A percentile compares a stretch with the other conserved stretches of the same genome.
Conservation (phyloP, 1,139 yeast species). For the Debaryomyces robertsiae region DNA sequence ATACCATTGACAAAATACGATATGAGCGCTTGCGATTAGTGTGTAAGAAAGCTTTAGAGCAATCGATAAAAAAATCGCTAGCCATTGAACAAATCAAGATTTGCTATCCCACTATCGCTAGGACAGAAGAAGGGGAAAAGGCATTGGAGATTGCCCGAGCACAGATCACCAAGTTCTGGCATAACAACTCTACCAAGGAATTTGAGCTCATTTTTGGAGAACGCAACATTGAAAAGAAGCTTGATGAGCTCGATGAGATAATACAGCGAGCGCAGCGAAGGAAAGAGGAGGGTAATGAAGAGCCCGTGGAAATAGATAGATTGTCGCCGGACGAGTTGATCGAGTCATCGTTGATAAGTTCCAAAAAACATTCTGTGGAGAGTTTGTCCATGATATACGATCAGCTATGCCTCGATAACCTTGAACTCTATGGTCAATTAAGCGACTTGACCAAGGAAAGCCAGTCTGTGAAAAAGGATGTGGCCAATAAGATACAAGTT, state of each 20-base stretch:
- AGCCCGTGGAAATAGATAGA: constrained; percentile 34
- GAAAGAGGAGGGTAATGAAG: constrained; percentile 20
- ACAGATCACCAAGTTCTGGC: constrained; percentile 68
- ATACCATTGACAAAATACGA: constrained; percentile 42
- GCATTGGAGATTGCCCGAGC: constrained; percentile 59
- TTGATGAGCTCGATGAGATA: constrained; percentile 67
- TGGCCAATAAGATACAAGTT: constrained; percentile 25
- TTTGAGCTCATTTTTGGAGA: constrained; percentile 69
- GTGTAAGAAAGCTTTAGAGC: constrained; percentile 66
- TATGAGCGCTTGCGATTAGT: constrained; percentile 57
- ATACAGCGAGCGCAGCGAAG: constrained; percentile 53
- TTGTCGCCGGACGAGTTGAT: constrained; percentile 37
- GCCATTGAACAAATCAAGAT: constrained; percentile 59
- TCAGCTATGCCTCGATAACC: constrained; percentile 40
- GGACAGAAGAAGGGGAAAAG: constrained; percentile 50
- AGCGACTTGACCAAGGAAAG: constrained; percentile 25
- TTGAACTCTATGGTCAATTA: constrained; percentile 31
- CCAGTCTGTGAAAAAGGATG: constrained; percentile 23
- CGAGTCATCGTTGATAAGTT: constrained; percentile 32
- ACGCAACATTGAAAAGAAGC: constrained; percentile 55
- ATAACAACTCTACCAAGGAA: constrained; percentile 57
- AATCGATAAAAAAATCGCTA: constrained; percentile 59
- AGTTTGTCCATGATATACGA: constrained; percentile 40
- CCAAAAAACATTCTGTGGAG: constrained; percentile 28
- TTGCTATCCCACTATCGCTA: constrained; percentile 67